phyloP scores from a whole-genome alignment of 108 stramenopile species.

The Bacterosira constricta region DNA sequence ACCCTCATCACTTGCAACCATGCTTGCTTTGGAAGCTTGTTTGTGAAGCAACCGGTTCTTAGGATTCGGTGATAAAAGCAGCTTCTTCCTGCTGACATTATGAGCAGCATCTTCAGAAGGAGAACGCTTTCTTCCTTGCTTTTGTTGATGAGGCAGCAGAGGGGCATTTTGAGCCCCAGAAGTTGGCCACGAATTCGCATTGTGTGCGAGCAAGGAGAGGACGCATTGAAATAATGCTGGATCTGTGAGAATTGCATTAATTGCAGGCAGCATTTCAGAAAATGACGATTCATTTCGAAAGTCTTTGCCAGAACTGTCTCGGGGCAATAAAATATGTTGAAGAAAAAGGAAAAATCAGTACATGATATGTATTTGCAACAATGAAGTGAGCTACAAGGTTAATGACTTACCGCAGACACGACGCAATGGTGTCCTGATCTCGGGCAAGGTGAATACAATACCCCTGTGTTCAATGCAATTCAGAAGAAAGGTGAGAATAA shows the following conservation, averaged over 20 bases:
- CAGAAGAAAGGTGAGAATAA: no score
- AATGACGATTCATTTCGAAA: neutral
- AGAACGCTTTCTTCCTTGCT: conserved; percentile 19
- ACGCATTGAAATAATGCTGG: conserved; percentile 18
- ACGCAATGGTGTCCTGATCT: no score
- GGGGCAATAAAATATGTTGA: no score
- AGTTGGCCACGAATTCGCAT: neutral
- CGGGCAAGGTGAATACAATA: no score
- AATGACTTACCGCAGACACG: no score
- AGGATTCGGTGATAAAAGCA: conserved; percentile 13
- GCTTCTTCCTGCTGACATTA: neutral
- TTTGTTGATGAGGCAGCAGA: neutral
- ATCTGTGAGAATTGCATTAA: conserved; percentile 15
- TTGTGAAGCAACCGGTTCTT: no score
- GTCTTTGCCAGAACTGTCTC: neutral
- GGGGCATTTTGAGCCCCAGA: neutral
- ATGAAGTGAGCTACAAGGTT: no score
- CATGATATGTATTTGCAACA: no score
- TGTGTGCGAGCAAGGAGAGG: neutral
- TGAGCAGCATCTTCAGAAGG: conserved; percentile 22
- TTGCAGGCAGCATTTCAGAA: conserved; percentile 21
- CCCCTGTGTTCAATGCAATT: no score
- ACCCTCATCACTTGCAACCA: neutral
- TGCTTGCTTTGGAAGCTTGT: neutral
- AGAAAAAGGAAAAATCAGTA: no score